Base-by-base conservation (phyloP, 768 basidiomycete genomes). In the Amanita pseudoporphyria region DNA sequence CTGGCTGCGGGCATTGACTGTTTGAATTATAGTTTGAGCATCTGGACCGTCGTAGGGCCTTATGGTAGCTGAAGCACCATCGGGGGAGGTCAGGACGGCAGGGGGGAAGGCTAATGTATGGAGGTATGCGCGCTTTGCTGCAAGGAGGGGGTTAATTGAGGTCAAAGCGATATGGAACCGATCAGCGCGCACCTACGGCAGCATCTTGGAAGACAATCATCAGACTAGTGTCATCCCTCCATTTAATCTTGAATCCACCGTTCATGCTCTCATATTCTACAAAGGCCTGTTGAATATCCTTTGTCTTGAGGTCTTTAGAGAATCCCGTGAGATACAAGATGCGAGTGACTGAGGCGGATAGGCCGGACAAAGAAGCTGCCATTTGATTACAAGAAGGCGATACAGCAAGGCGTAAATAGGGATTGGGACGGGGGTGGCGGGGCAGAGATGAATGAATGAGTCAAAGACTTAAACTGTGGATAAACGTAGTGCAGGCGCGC, bases 221-320 rank as follows among this genome's bases (percentile, higher is more conserved):
- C 35, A 95, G 86, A 62, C 88, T 94, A 32, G 90, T 92, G 67
- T 99, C 96, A 66, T 99, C 94, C 58, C 81, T 78, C 96, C 96
- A 99, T 65, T 99, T 99, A 64, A 99, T 94, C 76, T 94, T 92
- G 73, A 95, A 96, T 19, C 96, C 96, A 24, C 95, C 96, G 50
- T 73, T 79, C 46, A 82, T 71, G 52, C 69, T 75, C 59, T 96
- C 92, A 78, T 86, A 98, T 39, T 93, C 91, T 44, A 82, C 72
- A 65, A 98, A 96, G 39, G 91, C 87, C 37, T 74, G 62, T 62
- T 97, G 93, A 43, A 99, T 88, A 67, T 99, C 96, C 65, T 91
- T 85, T 45, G 96, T 99, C 73, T 98, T 99, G 60, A 99, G 80
- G 70, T 93, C 87, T 63, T 93, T 87, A 9, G 89, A 78, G 63